A percentile compares a stretch with the other conserved stretches of the same genome.
Conservation (phyloP, 179 eudicot species). For the Spergularia azorica region DNA sequence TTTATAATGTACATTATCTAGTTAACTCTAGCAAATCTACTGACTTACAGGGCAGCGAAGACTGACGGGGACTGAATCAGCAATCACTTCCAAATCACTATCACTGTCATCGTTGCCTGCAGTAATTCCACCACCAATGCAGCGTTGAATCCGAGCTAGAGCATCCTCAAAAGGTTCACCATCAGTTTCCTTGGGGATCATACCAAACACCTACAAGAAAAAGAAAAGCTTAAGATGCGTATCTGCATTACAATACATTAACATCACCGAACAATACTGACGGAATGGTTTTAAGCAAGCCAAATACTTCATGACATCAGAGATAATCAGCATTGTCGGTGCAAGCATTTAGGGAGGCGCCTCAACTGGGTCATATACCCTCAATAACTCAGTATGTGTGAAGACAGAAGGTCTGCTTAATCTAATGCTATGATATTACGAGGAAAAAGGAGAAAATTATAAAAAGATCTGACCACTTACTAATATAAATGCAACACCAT, state of each 20-base stretch:
- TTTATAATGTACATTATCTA: background rate
- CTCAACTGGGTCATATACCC: too few species aligned
- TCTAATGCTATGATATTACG: too few species aligned
- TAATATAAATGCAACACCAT: too few species aligned
- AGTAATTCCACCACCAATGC: constrained; percentile 67
- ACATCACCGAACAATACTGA: background rate
- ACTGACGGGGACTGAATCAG: constrained; percentile 59
- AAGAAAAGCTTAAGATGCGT: background rate
- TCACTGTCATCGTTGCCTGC: constrained; percentile 57
- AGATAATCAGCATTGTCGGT: background rate
- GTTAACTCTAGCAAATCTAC: background rate
- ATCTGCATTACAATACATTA: background rate
- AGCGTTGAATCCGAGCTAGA: constrained; percentile 68
- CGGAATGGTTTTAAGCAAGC: background rate
- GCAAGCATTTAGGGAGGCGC: too few species aligned
- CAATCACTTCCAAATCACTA: constrained; percentile 74
- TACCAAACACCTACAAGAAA: constrained; percentile 47
- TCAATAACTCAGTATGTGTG: too few species aligned
- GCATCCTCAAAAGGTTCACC: constrained; percentile 66
- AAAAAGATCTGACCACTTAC: too few species aligned
- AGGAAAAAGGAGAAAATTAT: too few species aligned
- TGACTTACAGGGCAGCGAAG: constrained; percentile 78
- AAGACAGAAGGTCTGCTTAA: too few species aligned
- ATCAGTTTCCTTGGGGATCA: constrained; percentile 53
- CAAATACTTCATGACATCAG: background rate